Base-by-base conservation (phyloP, 805 yeast species). In the Candida odintsovae region DNA sequence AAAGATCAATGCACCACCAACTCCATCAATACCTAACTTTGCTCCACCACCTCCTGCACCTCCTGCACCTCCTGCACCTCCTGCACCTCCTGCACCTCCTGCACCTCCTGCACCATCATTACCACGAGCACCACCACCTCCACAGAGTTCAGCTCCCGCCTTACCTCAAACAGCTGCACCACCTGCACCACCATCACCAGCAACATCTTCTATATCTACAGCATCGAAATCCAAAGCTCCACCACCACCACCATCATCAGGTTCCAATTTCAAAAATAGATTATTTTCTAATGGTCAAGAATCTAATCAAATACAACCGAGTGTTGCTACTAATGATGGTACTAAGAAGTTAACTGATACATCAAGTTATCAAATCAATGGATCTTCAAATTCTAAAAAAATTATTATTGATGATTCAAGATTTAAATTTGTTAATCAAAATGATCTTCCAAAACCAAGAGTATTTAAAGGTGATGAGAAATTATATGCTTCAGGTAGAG, bases 401-500 rank as follows among this genome's bases (percentile, higher is more conserved):
- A 74, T 46, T 65, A 82, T 50, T 69, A 89, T 53, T 44, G 62
- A 59, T 20, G 64, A 60, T 38, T 49, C 56, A 7, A 52, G 56
- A 31, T 60, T 55, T 41, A 51, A 44, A 20, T 60, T 60, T 40
- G 61, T 70, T 4, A 86, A 86, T 61, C 73, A 76, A 16, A 65
- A 68, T 38, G 84, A 88, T 21, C 70, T 94, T 40, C 98, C 99
- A 0, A 80, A 80, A 55, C 98, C 99, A n/a, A 74, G 98, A 54
- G 75, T 77, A 42, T 89, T 86, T 59, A 80, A 77, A 44, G 86
- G 82, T 4, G 75, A 75, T 41, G 76, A 76, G 48, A 90, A 92
- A 63, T 69, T 90, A 53, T 94, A 94, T 67, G 97, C 97, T 16
- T 86, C 96, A 65, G 97, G 97, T 6, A 76, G 96, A 57, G 97